Evolutionary conservation across 2,329 filamentous ascomycete genomes (phyloP), one percentile per base, ranked within the genome.

Genomic region (Graphiopsis chlorocephala): DNA sequence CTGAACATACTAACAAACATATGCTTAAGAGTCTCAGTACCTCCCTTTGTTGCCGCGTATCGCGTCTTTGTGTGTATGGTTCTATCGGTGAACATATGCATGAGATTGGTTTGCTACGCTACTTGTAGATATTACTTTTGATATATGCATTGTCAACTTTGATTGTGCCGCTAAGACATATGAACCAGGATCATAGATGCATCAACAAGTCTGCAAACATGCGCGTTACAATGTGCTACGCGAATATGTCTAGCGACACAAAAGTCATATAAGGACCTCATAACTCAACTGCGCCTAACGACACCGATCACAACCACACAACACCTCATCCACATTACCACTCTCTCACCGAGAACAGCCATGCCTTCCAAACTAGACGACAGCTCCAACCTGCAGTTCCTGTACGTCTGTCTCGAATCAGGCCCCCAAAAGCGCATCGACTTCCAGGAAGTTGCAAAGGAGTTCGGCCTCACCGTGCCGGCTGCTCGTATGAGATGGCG

Each of bases 281-380:
- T 53, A 29, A n/a, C 26, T 11, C 8, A 14, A 11, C 28, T 53
- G 26, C n/a, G 20, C 25, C 4, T 10, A 4, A 31, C 8, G 1
- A 14, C 28, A 31, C 17, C 50, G n/a, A 53, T 20, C 28, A 29
- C 17, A 45, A 53, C 50, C 12, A 29, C 26, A 17, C 50, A 53
- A 4, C 26, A 31, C 4, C 15, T 23, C 8, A 31, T 12, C 2
- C 29, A 6, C 26, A 53, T 26, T 31, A 20, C 48, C 6, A 20
- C 2, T 2, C 11, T 48, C 26, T 28, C 15, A 29, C 28, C 38
- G 23, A n/a, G 12, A 53, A n/a, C 26, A 53, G 31, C 28, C 53
- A 69, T 69, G 67, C 67, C 67, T 35, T 65, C 67, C 33, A 68
- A 67, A 42, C 59, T 69, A 23, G 67, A 69, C 35, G 65, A 65